Conservation (phyloP, 306 rosid genomes). For the Rosa persica region DNA sequence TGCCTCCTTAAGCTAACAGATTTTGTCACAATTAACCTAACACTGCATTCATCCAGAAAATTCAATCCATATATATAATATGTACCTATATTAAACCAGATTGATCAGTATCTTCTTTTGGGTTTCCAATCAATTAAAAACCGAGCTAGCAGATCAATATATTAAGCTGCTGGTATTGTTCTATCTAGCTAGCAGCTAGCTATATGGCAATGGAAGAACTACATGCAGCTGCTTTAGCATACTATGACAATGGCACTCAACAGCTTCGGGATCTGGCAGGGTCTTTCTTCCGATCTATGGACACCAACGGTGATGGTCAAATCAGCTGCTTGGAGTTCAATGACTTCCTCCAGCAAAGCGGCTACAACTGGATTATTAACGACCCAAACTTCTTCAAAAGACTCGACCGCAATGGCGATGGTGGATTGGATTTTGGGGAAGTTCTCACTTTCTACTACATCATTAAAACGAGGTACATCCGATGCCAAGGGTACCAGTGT, state of each 20-base stretch:
- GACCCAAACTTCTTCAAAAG: not conserved
- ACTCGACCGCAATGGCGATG: conserved; percentile 9
- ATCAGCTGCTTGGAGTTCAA: not conserved
- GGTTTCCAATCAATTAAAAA: not conserved
- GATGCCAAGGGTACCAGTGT: not conserved
- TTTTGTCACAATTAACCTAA: not conserved
- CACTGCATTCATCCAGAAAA: not conserved
- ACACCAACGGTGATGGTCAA: not conserved
- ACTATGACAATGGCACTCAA: not conserved
- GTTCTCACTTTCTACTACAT: conserved; percentile 18
- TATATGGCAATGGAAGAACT: conserved; percentile 1
- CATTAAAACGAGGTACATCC: conserved; percentile 1
- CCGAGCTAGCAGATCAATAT: not conserved
- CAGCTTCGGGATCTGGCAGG: not conserved
- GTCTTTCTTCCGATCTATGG: conserved; percentile 19
- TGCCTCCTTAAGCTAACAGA: not conserved
- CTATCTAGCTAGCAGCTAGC: not conserved
- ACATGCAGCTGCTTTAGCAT: not conserved
- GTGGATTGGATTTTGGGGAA: conserved; percentile 12
- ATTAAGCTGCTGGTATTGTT: not conserved
- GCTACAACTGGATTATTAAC: not conserved
- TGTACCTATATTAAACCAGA: not conserved
- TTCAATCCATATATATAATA: not conserved
- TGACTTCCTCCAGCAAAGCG: not conserved
- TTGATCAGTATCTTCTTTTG: not conserved